phyloP scores from a whole-genome alignment of 352 stramenopile species.

The Globisporangium uncinulatum region DNA sequence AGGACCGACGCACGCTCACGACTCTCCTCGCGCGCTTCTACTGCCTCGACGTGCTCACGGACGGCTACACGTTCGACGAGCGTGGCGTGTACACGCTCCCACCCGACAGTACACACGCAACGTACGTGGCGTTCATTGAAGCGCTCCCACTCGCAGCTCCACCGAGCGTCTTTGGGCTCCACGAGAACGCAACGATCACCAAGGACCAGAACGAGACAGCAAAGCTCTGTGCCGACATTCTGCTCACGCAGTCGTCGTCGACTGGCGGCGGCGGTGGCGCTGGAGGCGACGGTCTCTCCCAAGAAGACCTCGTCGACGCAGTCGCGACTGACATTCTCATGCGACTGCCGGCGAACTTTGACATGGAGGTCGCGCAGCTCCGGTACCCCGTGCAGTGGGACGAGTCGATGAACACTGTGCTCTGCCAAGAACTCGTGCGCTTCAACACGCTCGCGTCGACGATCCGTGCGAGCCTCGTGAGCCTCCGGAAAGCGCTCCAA shows the following conservation, averaged over 20 bases:
- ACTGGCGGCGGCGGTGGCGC: constrained; percentile 30
- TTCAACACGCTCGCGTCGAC: constrained; percentile 93
- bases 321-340: constrained; percentile 86
- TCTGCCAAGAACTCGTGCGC: constrained; percentile 91
- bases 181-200: constrained; percentile 94
- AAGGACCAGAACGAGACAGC: constrained; percentile 93
- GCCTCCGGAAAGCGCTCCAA: constrained; percentile 88
- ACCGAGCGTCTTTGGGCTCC: constrained; percentile 90
- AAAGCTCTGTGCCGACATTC: constrained; percentile 90
- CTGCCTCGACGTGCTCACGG: constrained; percentile 54
- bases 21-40: constrained; percentile 76
- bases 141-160: constrained; percentile 79
- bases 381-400: constrained; percentile 90
- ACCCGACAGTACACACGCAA: constrained; percentile 63
- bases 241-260: constrained; percentile 84
- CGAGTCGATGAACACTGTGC: constrained; percentile 92
- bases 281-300: constrained; percentile 58
- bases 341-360: constrained; percentile 86
- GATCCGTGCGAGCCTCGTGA: constrained; percentile 81
- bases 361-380: constrained; percentile 91
- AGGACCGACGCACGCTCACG: constrained; percentile 71
- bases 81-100: constrained; percentile 67
- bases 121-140: constrained; percentile 84
- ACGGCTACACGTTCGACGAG: constrained; percentile 67
- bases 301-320: constrained; percentile 86